Base-by-base conservation (phyloP, 371 early-diverging fungal species). In the Apophysomyces elegans region DNA sequence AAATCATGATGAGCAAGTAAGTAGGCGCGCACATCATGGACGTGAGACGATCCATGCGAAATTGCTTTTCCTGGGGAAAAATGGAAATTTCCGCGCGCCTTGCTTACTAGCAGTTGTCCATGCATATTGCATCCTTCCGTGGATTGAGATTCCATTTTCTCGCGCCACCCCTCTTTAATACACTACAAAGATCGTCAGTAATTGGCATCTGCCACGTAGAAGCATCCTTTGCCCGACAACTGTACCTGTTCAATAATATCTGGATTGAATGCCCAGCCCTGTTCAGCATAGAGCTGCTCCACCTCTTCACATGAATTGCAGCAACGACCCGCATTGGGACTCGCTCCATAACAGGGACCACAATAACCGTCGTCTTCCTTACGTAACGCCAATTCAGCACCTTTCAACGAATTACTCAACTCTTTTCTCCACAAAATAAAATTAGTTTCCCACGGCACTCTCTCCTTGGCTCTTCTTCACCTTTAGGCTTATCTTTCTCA, bases 301-400 rank as follows among this genome's bases (percentile, higher is more conserved):
- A 98, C 95, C 5, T 93, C 94, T 39, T 93, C 93, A 73, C 99
- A 98, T 0, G 96, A 93, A 74, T 97, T 95, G 77, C 99, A 97
- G 81, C 99, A 98, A 39, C 61, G 66, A n/a, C 64, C 62, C 9
- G 21, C 63, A 16, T 86, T 88, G 0, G 90, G 88, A 32, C 75
- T 73, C 11, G 90, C 96, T 54, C 95, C 95, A 68, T 95, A 97
- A 77, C 99, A 97, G 62, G 83, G 74, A 5, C 99, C 97, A 76
- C 98, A 97, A 69, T 95, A 90, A 47, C 81, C 68, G 2, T 70
- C 69, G 1, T 62, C 56, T 43, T 46, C 21, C 12, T 26, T 39
- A 35, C 21, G 16, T 1, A 50, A 6, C 5, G 54, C 54, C 21
- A 50, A 6, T 6, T 56, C 43, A 63, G 45, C 60, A 46, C 18